Evolutionary conservation across 768 basidiomycete genomes (phyloP).

Genomic region (Boletus rubescentipes): DNA sequence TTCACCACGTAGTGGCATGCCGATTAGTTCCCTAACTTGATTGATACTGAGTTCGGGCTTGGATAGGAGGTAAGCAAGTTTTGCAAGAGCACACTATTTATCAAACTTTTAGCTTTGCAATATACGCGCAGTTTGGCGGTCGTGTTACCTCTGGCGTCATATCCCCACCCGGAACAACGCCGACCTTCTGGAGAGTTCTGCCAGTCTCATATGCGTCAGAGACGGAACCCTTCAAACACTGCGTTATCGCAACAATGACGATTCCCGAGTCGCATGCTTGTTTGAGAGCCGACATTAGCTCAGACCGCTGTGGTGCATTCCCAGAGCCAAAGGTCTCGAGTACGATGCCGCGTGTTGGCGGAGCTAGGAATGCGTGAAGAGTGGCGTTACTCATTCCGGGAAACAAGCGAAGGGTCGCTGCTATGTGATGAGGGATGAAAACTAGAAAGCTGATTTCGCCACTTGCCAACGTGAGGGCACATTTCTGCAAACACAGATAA

Average conservation of each 20-base stretch:
- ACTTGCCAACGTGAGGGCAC: constrained; percentile 77
- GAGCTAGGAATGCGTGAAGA: constrained; percentile 70
- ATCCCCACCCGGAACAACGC: constrained; percentile 82
- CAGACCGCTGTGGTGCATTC: constrained; percentile 82
- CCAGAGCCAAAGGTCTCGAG: constrained; percentile 92
- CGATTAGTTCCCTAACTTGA: constrained; percentile 74
- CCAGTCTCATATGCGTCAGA: constrained; percentile 84
- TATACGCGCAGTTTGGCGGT: not conserved
- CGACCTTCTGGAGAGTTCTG: constrained; percentile 62
- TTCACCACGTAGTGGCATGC: constrained; percentile 84
- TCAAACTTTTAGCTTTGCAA: constrained; percentile 1
- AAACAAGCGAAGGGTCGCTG: constrained; percentile 81
- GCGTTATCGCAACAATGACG: constrained; percentile 88
- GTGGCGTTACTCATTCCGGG: constrained; percentile 81
- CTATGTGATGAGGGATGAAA: constrained; percentile 16
- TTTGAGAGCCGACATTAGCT: constrained; percentile 72
- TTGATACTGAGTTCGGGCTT: constrained; percentile 70
- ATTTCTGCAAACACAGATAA: constrained; percentile 49
- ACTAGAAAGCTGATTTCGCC: not conserved
- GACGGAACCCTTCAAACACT: constrained; percentile 86
- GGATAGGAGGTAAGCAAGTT: constrained; percentile 86
- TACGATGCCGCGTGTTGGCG: constrained; percentile 78
- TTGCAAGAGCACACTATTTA: constrained; percentile 79
- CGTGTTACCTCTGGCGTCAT: constrained; percentile 88
- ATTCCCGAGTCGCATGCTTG: constrained; percentile 82